Percentiles rank a stretch among this genome's conserved stretches.
These are phyloP conservation scores for Vigna mungo DNA, from an alignment of 306 rosid species.

Conservation along the genomic window DNA sequence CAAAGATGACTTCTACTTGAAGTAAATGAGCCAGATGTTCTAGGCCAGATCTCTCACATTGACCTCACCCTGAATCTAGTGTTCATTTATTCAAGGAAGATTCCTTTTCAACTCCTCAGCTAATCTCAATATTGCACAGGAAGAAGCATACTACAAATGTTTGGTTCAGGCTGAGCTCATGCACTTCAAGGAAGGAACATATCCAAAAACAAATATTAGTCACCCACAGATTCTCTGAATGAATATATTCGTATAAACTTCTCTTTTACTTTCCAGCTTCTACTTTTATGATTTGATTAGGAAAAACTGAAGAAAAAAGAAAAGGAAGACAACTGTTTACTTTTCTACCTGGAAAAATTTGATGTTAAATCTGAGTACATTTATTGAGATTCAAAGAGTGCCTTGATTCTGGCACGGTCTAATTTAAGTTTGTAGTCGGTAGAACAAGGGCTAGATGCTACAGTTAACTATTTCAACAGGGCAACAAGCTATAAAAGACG, in stretches of 20 bases:
- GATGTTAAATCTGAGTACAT: too few species aligned
- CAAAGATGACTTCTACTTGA: background rate
- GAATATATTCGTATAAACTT: slow-evolving; percentile 4
- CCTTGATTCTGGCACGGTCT: background rate
- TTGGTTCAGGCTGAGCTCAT: too few species aligned
- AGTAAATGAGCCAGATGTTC: background rate
- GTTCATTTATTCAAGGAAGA: background rate
- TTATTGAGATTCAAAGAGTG: background rate
- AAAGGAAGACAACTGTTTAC: background rate
- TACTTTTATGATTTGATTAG: background rate
- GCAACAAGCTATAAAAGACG: background rate
- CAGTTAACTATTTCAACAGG: slow-evolving; percentile 15
- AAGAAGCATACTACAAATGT: too few species aligned
- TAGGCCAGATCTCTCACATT: slow-evolving; percentile 5
- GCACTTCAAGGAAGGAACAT: too few species aligned
- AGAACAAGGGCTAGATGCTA: slow-evolving; percentile 18
- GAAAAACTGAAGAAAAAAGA: background rate
- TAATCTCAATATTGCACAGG: too few species aligned
- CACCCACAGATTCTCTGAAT: too few species aligned
- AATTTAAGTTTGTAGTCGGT: background rate
- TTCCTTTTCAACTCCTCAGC: background rate
- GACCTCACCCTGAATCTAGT: background rate
- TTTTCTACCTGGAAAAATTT: background rate
- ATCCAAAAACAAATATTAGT: too few species aligned
- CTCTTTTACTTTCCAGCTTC: slow-evolving; percentile 2